Percentiles rank a stretch among this genome's conserved stretches.
Conservation (phyloP, 148 eudicot species). For the Pouteria glomerata region DNA sequence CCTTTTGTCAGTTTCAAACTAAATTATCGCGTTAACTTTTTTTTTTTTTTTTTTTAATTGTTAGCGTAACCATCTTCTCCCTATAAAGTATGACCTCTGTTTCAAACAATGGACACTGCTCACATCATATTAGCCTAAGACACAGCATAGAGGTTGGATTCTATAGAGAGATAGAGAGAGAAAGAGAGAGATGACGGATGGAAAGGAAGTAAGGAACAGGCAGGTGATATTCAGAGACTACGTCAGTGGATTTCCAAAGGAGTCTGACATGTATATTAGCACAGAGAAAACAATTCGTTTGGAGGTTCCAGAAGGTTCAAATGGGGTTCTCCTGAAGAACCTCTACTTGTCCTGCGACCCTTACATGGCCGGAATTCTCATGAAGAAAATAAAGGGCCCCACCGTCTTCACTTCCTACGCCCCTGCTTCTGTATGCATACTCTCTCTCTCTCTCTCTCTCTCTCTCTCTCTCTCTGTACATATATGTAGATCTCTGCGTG, state of each 20-base stretch:
- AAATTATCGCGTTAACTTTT: no score
- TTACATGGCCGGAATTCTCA: neutral
- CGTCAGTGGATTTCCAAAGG: conserved; percentile 28
- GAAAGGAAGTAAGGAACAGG: conserved; percentile 25
- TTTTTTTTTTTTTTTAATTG: no score
- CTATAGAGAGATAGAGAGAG: no score
- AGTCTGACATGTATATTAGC: conserved; percentile 21
- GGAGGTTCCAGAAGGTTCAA: conserved; percentile 22
- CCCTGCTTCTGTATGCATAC: neutral
- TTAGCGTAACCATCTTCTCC: no score
- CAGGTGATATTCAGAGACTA: conserved; percentile 27
- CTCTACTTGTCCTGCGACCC: conserved; percentile 6
- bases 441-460: no score
- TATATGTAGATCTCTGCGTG: no score
- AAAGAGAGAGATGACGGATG: conserved; percentile 7
- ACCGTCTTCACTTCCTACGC: neutral
- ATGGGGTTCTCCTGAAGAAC: conserved; percentile 23
- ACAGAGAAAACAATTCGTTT: conserved; percentile 7
- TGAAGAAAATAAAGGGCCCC: neutral
- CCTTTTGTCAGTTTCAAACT: no score
- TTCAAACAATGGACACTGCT: no score
- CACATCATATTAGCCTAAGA: no score
- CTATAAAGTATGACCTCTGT: no score
- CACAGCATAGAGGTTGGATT: no score
- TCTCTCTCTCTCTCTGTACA: no score